Percentiles rank a stretch among this genome's conserved stretches.
Conservation (phyloP, 208 protist species). For the Herpetomonas tarakana region DNA sequence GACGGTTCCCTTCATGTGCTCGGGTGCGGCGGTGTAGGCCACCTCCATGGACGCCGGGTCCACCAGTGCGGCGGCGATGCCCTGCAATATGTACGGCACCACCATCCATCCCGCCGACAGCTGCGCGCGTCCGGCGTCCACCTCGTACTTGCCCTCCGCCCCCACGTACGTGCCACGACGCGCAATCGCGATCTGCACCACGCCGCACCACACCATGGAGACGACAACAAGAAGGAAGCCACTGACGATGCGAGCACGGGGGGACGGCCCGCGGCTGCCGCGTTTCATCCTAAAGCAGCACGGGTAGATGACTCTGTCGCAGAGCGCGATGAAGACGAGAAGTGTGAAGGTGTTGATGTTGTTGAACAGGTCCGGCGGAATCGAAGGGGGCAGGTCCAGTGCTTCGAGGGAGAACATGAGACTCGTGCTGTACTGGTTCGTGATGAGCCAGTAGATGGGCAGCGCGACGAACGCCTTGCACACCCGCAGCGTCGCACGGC, state of each 20-base stretch:
- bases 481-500: slow-evolving; percentile 28
- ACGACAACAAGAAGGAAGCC: slow-evolving; percentile 44
- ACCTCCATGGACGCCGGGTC: slow-evolving; percentile 69
- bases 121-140: slow-evolving; percentile 15
- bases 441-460: slow-evolving; percentile 70
- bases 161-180: slow-evolving; percentile 35
- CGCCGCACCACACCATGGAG: slow-evolving; percentile 57
- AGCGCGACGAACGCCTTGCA: slow-evolving; percentile 52
- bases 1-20: slow-evolving; percentile 59
- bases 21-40: slow-evolving; percentile 47
- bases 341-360: slow-evolving; percentile 65
- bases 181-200: slow-evolving; percentile 36
- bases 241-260: slow-evolving; percentile 19
- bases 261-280: slow-evolving; percentile 12
- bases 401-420: slow-evolving; percentile 50
- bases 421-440: slow-evolving; percentile 70
- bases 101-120: slow-evolving; percentile 51
- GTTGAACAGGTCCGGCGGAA: slow-evolving; percentile 64
- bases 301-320: slow-evolving; percentile 40
- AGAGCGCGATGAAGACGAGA: slow-evolving; percentile 40
- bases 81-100: slow-evolving; percentile 54
- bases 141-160: slow-evolving; percentile 31
- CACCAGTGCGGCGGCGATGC: slow-evolving; percentile 55
- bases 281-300: slow-evolving; percentile 14
- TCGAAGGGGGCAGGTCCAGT: slow-evolving; percentile 27